Conservation (phyloP, 495 filamentous ascomycete species). For the Xylaria acuta region DNA sequence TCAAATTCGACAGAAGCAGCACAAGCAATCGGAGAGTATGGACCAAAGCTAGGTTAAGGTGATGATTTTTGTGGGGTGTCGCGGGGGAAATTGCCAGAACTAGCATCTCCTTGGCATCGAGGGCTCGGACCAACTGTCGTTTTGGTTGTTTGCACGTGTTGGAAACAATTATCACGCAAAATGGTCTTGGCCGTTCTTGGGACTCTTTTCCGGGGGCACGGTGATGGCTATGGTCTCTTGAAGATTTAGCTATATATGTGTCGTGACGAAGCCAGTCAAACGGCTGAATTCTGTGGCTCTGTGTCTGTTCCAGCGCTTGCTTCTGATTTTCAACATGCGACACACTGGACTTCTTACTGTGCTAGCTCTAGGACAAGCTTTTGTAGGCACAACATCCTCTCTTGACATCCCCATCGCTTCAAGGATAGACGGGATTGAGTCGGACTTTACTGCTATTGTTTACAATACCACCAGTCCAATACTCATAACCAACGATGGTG, state of each 20-base stretch:
- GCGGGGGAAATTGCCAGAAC: neutral
- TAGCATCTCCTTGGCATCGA: neutral
- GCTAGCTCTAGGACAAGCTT: neutral
- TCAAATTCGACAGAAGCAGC: neutral
- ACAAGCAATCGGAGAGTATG: too few relatives aligned
- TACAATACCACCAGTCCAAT: slow-evolving; percentile 30
- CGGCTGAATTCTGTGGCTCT: neutral
- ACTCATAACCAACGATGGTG: slow-evolving; percentile 43
- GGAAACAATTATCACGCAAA: neutral
- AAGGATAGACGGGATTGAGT: slow-evolving; percentile 31
- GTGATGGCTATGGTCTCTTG: neutral
- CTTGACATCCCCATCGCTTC: slow-evolving; percentile 32
- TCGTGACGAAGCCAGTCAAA: too few relatives aligned
- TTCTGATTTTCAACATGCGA: neutral
- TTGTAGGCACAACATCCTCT: neutral
- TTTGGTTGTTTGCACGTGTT: neutral
- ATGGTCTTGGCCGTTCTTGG: neutral
- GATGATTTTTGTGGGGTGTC: neutral
- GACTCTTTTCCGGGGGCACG: neutral
- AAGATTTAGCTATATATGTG: neutral
- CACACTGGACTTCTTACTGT: neutral
- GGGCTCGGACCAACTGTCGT: neutral
- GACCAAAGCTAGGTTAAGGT: neutral
- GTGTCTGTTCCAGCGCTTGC: neutral
- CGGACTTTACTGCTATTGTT: slow-evolving; percentile 31